A percentile compares a stretch with the other conserved stretches of the same genome.
Conservation (phyloP, 2,329 filamentous ascomycete genomes). For the Reticulascus tulasneorum region DNA sequence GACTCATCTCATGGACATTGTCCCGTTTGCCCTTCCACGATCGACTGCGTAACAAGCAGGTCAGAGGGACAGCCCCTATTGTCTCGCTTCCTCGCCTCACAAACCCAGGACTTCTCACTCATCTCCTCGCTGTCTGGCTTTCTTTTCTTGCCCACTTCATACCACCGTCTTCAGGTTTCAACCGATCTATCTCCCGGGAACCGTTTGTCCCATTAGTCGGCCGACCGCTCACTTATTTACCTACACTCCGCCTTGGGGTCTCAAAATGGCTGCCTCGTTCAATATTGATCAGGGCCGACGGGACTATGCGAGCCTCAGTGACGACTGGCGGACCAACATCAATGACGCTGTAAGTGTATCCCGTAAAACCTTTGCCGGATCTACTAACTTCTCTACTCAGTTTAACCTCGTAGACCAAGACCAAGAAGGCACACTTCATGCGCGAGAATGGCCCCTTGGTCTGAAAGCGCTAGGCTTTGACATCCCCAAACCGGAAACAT, state of each 20-base stretch:
- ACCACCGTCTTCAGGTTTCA: not conserved
- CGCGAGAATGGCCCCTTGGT: slow-evolving; percentile 96
- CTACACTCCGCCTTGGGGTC: not conserved
- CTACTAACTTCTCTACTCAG: slow-evolving; percentile 37
- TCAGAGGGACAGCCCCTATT: too few species aligned
- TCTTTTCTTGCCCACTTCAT: slow-evolving; percentile 1
- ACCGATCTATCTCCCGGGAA: too few species aligned
- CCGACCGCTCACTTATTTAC: not conserved
- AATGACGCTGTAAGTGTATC: slow-evolving; percentile 12
- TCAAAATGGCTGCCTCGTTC: slow-evolving; percentile 5
- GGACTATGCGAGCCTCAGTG: slow-evolving; percentile 11
- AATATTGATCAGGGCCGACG: slow-evolving; percentile 14
- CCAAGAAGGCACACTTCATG: slow-evolving; percentile 90
- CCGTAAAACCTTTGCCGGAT: not conserved
- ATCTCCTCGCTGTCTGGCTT: not conserved
- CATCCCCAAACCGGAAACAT: slow-evolving; percentile 79
- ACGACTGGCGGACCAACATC: slow-evolving; percentile 16
- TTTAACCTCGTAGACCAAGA: slow-evolving; percentile 96
- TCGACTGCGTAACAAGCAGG: too few species aligned
- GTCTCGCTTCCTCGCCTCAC: too few species aligned
- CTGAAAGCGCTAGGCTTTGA: slow-evolving; percentile 95
- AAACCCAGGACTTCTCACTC: not conserved
- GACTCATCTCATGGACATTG: too few species aligned
- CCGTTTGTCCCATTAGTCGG: too few species aligned
- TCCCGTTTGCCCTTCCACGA: too few species aligned